A percentile compares a stretch with the other conserved stretches of the same genome.
Evolutionary conservation across 2,329 filamentous ascomycete genomes (phyloP).

Genomic region (Aspergillus ochraceus): DNA sequence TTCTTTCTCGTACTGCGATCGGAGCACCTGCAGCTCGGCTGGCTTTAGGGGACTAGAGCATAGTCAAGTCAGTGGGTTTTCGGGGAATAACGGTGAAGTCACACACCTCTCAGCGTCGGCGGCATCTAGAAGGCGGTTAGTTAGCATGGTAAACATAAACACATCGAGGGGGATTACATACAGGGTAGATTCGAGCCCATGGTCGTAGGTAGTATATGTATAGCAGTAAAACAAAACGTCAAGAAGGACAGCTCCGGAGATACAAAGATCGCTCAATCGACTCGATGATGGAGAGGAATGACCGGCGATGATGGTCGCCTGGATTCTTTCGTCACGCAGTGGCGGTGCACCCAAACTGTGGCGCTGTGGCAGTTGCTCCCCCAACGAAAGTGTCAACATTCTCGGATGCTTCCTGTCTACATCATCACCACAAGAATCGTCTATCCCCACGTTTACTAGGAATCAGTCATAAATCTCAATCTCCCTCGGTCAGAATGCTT

Average conservation of each 20-base stretch:
- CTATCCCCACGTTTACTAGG: too few relatives aligned
- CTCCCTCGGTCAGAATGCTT: constrained; percentile 66
- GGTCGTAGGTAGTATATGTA: background rate
- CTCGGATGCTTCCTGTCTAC: constrained; percentile 3
- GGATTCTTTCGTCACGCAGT: constrained; percentile 24
- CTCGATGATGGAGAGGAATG: background rate
- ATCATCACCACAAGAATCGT: background rate
- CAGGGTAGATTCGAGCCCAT: constrained; percentile 54
- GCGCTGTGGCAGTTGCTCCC: constrained; percentile 40
- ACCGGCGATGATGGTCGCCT: background rate
- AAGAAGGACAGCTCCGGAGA: background rate
- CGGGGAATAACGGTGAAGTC: background rate
- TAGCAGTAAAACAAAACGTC: background rate
- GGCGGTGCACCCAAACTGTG: constrained; percentile 28
- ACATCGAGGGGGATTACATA: constrained; percentile 31
- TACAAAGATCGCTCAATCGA: too few relatives aligned
- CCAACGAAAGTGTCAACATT: constrained; percentile 32
- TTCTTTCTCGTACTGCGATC: constrained; percentile 94
- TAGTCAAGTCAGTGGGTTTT: background rate
- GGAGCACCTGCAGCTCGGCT: constrained; percentile 87
- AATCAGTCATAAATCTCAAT: background rate
- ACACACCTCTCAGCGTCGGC: constrained; percentile 91
- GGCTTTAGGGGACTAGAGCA: constrained; percentile 75
- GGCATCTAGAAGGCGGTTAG: constrained; percentile 65
- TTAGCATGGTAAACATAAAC: constrained; percentile 8